A percentile compares a stretch with the other conserved stretches of the same genome.
These are phyloP conservation scores for Backusella liffmaniae DNA, from an alignment of 192 early-diverging fungal genomes.

Conservation along the genomic window DNA sequence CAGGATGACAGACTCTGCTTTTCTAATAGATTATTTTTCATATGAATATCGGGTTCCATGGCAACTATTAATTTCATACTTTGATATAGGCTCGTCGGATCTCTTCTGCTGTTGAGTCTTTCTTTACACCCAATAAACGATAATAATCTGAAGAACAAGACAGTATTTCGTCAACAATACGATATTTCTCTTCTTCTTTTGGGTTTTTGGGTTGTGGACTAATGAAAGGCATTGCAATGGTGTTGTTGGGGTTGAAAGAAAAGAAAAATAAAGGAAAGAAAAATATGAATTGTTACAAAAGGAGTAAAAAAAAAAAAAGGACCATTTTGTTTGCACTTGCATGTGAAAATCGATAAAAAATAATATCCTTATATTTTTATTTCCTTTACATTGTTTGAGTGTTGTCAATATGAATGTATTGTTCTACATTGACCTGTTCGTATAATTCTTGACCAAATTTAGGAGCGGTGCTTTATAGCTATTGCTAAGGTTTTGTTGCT, in stretches of 20 bases:
- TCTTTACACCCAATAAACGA: constrained; percentile 42
- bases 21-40: constrained; percentile 29
- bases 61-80: constrained; percentile 16
- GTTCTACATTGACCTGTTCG: background rate
- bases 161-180: constrained; percentile 49
- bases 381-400: background rate
- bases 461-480: background rate
- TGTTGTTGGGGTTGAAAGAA: constrained; percentile 9
- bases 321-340: background rate
- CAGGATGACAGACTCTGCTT: constrained; percentile 55
- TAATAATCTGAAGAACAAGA: constrained; percentile 45
- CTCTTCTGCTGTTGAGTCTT: constrained; percentile 43
- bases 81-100: constrained; percentile 47
- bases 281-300: constrained; percentile 14
- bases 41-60: background rate
- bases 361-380: background rate
- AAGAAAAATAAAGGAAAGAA: constrained; percentile 14
- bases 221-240: constrained; percentile 16
- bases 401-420: background rate
- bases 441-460: background rate
- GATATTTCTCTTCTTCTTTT: constrained; percentile 28
- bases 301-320: background rate
- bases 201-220: background rate
- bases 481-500: background rate
- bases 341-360: constrained; percentile 9